phyloP scores from a whole-genome alignment of 768 basidiomycete species.

The Clitopilus passeckerianus region DNA sequence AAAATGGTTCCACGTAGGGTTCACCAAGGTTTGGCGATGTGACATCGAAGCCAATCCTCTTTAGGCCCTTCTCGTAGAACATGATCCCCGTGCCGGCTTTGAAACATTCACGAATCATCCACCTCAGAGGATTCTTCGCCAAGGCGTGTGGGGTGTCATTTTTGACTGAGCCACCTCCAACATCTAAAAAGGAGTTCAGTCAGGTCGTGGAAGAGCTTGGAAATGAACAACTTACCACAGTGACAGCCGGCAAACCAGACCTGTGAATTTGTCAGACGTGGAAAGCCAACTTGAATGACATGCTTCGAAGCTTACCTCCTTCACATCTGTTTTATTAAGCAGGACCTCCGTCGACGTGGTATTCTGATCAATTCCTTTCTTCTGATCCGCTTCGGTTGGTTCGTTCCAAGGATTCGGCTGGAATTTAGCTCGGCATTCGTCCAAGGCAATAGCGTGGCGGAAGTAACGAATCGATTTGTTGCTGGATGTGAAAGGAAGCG shows the following conservation, averaged over 20 bases:
- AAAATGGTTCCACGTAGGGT: not conserved
- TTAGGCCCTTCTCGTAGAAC: constrained; percentile 43
- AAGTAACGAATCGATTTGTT: constrained; percentile 55
- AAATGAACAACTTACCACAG: constrained; percentile 38
- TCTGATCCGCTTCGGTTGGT: constrained; percentile 18
- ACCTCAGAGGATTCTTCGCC: constrained; percentile 59
- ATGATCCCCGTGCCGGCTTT: constrained; percentile 49
- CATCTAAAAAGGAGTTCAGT: constrained; percentile 36
- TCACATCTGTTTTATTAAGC: constrained; percentile 28
- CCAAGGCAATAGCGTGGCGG: constrained; percentile 60
- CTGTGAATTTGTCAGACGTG: constrained; percentile 19
- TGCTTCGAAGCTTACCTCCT: constrained; percentile 39
- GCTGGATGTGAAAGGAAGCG: constrained; percentile 54
- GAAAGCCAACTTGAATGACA: not conserved
- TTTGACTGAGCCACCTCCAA: constrained; percentile 62
- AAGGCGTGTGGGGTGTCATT: constrained; percentile 42
- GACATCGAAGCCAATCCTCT: constrained; percentile 36
- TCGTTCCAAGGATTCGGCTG: constrained; percentile 47
- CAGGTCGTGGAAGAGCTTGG: not conserved
- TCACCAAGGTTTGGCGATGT: not conserved
- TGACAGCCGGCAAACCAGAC: constrained; percentile 83
- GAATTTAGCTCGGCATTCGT: constrained; percentile 58
- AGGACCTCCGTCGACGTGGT: not conserved
- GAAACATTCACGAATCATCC: constrained; percentile 75
- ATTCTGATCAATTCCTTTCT: not conserved